A percentile compares a stretch with the other conserved stretches of the same genome.
phyloP scores from a whole-genome alignment of 768 basidiomycete genomes.

The Epithele typhae region DNA sequence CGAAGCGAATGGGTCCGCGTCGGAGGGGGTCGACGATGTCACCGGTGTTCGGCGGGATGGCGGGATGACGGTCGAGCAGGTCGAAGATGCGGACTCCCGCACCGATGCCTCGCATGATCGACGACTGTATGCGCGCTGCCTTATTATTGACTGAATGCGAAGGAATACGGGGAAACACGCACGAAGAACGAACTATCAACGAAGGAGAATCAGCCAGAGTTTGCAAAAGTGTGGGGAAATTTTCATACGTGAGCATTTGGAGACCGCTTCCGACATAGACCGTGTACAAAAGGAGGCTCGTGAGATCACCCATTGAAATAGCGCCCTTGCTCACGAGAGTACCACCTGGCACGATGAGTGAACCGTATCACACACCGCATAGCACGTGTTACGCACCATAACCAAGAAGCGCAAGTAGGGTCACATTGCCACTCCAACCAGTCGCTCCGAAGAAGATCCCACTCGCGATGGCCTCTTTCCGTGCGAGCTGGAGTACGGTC shows the following conservation, averaged over 20 bases:
- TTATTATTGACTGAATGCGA: background rate
- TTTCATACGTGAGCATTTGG: constrained; percentile 65
- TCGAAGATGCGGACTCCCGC: constrained; percentile 94
- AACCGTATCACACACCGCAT: no score
- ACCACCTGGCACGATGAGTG: constrained; percentile 52
- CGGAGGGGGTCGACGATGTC: constrained; percentile 47
- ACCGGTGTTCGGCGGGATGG: constrained; percentile 65
- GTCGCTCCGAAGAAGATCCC: constrained; percentile 92
- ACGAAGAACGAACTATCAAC: constrained; percentile 35
- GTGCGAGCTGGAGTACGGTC: constrained; percentile 67
- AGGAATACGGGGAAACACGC: constrained; percentile 17
- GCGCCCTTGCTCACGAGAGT: constrained; percentile 83
- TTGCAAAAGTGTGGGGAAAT: background rate
- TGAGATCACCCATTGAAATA: constrained; percentile 90
- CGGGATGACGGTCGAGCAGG: constrained; percentile 76
- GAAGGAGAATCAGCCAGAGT: no score
- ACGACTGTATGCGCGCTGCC: constrained; percentile 45
- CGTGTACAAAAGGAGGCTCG: constrained; percentile 85
- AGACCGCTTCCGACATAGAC: constrained; percentile 82
- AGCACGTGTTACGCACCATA: constrained; percentile 56
- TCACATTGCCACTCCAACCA: constrained; percentile 92
- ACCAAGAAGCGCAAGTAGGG: constrained; percentile 81
- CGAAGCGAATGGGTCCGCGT: constrained; percentile 73
- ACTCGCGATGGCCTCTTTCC: constrained; percentile 84
- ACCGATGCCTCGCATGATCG: constrained; percentile 95